These are phyloP conservation scores for Wilcoxina mikolae DNA, from an alignment of 495 filamentous ascomycete genomes.

Conservation along the genomic window DNA sequence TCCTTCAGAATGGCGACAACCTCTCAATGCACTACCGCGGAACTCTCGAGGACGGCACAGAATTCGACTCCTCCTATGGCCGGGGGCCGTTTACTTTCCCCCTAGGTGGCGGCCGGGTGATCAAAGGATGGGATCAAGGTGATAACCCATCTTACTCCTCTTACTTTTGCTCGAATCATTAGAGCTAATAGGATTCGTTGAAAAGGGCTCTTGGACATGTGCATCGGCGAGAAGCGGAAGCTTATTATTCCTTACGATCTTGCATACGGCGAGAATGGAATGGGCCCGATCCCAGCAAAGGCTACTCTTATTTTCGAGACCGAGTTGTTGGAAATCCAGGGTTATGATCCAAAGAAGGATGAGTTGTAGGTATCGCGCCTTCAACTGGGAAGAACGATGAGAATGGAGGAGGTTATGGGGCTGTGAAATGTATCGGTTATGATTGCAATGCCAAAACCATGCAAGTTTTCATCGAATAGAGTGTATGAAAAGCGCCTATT, in stretches of 20 bases:
- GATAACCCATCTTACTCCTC: constrained; percentile 28
- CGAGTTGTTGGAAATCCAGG: constrained; percentile 73
- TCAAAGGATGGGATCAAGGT: constrained; percentile 79
- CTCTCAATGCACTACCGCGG: constrained; percentile 81
- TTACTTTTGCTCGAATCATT: background rate
- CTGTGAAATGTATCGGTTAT: too few species aligned
- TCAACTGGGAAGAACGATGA: too few species aligned
- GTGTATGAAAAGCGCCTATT: background rate
- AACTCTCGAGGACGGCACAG: constrained; percentile 46
- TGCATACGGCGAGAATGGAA: constrained; percentile 60
- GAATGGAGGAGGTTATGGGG: too few species aligned
- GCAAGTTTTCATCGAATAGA: too few species aligned
- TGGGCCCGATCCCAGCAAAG: constrained; percentile 66
- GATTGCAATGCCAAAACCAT: too few species aligned
- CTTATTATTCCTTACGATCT: constrained; percentile 78
- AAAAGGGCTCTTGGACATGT: constrained; percentile 56
- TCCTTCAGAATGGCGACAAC: constrained; percentile 56
- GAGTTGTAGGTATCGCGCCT: constrained; percentile 39
- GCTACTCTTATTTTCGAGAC: constrained; percentile 83
- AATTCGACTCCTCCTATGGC: constrained; percentile 54
- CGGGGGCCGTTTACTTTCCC: constrained; percentile 66
- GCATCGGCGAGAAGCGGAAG: constrained; percentile 85
- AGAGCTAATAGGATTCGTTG: background rate
- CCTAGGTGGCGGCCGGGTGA: constrained; percentile 67
- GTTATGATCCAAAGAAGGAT: constrained; percentile 47